A percentile compares a stretch with the other conserved stretches of the same genome.
Evolutionary conservation across 805 yeast genomes (phyloP).

Genomic region (Groenewaldozyma salmanticensis): DNA sequence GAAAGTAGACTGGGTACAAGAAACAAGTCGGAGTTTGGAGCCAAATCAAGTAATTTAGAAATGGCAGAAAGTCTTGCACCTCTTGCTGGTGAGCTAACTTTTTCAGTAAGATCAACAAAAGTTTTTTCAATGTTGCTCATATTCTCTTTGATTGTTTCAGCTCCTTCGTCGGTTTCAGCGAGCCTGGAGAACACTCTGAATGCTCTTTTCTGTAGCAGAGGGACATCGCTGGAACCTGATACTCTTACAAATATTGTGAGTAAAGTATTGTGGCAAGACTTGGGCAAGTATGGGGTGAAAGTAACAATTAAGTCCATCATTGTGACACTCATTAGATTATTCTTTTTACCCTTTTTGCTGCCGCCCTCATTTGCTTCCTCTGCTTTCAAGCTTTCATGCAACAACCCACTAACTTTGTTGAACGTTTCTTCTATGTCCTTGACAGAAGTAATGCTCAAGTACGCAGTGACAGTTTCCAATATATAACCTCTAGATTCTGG

Average conservation of each 20-base stretch:
- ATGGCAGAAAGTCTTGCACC: conserved; percentile 70
- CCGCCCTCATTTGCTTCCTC: conserved; percentile 31
- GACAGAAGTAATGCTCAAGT: conserved; percentile 56
- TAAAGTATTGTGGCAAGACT: conserved; percentile 57
- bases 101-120: conserved; percentile 34
- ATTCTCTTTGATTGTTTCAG: conserved; percentile 41
- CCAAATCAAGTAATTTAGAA: conserved; percentile 43
- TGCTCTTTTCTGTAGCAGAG: conserved; percentile 78
- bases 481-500: conserved; percentile 78
- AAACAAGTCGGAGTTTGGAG: conserved; percentile 57
- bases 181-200: conserved; percentile 60
- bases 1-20: conserved; percentile 78
- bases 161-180: conserved; percentile 58
- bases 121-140: conserved; percentile 51
- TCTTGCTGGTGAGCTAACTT: conserved; percentile 64
- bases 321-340: conserved; percentile 49
- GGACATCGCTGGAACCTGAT: conserved; percentile 41
- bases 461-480: conserved; percentile 77
- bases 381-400: conserved; percentile 65
- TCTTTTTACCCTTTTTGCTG: conserved; percentile 27
- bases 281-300: conserved; percentile 77
- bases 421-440: conserved; percentile 67
- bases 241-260: conserved; percentile 70
- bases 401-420: conserved; percentile 71
- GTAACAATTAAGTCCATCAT: conserved; percentile 87